Evolutionary conservation across 441 rosid genomes (phyloP).

Genomic region (Melastoma candidum): DNA sequence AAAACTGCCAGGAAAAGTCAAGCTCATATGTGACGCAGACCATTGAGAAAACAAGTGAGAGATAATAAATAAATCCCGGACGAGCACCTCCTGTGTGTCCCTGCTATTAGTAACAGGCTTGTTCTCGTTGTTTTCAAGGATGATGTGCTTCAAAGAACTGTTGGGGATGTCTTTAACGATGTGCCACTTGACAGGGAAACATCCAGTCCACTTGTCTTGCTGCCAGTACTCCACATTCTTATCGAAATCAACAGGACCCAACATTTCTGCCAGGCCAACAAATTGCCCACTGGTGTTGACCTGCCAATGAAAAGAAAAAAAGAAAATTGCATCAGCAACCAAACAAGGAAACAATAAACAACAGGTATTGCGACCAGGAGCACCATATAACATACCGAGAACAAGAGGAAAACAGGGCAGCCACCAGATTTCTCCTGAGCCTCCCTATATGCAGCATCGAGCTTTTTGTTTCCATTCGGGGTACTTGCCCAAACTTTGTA

Average conservation of each 20-base stretch:
- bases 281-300: conserved; percentile 94
- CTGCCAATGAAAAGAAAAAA: conserved; percentile 17
- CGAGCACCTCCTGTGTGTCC: conserved; percentile 83
- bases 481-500: conserved; percentile 96
- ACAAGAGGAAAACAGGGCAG: conserved; percentile 73
- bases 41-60: background rate
- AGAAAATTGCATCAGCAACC: background rate
- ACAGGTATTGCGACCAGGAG: conserved; percentile 8
- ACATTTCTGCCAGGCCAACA: conserved; percentile 92
- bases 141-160: conserved; percentile 74
- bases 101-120: conserved; percentile 93
- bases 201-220: conserved; percentile 96
- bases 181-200: conserved; percentile 89
- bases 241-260: conserved; percentile 77
- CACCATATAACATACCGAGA: conserved; percentile 49
- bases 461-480: conserved; percentile 90
- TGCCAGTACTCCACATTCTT: conserved; percentile 86
- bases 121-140: conserved; percentile 86
- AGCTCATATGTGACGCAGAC: no score
- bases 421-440: conserved; percentile 57
- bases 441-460: conserved; percentile 80
- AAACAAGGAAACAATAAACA: background rate
- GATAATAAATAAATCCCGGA: background rate
- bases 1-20: background rate
- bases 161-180: conserved; percentile 91